These are phyloP conservation scores for Chaetomium strumarium DNA, from an alignment of 2,329 filamentous ascomycete species.

Conservation along the genomic window DNA sequence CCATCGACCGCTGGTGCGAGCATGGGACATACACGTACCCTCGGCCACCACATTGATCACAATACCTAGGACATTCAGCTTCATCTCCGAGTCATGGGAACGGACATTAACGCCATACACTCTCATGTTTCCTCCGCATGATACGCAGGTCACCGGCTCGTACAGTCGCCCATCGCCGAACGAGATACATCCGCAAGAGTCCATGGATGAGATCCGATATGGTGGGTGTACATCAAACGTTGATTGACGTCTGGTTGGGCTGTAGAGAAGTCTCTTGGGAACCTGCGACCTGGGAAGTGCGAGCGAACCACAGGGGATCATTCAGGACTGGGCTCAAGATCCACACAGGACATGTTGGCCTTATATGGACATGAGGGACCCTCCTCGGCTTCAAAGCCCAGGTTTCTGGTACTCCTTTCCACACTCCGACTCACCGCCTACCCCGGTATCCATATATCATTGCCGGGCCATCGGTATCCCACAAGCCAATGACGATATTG, in stretches of 20 bases:
- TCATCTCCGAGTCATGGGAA: neutral
- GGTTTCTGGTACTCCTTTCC: neutral
- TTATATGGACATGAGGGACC: constrained; percentile 11
- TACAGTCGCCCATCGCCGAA: constrained; percentile 3
- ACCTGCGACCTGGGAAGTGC: neutral
- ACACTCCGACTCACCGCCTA: constrained; percentile 6
- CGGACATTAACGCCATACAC: constrained; percentile 1
- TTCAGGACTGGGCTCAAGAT: neutral
- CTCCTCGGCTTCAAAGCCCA: neutral
- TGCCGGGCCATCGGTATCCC: constrained; percentile 6
- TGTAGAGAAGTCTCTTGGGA: neutral
- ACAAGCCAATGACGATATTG: constrained; percentile 15
- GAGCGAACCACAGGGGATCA: neutral
- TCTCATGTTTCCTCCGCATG: constrained; percentile 16
- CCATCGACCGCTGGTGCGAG: neutral
- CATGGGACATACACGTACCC: constrained; percentile 1
- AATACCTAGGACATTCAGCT: constrained; percentile 6
- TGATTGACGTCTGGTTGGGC: neutral
- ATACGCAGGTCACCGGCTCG: constrained; percentile 1
- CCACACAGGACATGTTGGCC: neutral
- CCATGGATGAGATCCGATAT: neutral
- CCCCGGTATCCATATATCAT: constrained; percentile 1
- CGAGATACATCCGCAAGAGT: constrained; percentile 14
- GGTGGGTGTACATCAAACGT: neutral
- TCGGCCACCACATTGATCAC: neutral